Evolutionary conservation across 176 grass and related monocot species (phyloP).

Genomic region (Cenchrus purpureus): DNA sequence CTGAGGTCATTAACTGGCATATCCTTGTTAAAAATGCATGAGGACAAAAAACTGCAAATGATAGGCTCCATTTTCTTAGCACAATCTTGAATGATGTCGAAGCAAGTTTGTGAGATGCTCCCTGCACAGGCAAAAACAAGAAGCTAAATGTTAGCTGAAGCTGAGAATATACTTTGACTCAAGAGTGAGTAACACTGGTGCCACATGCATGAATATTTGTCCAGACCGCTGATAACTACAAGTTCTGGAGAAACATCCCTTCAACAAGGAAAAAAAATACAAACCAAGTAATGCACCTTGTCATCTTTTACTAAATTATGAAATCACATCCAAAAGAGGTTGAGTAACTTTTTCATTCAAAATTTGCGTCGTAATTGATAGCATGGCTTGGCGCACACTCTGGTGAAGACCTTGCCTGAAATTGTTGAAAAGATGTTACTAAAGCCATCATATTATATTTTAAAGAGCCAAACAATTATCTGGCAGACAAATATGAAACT

Average conservation of each 20-base stretch:
- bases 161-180: constrained; percentile 21
- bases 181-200: constrained; percentile 28
- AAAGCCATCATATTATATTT: constrained; percentile 7
- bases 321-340: constrained; percentile 76
- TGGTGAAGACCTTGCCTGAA: constrained; percentile 83
- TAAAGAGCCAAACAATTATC: constrained; percentile 6
- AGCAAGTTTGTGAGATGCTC: constrained; percentile 71
- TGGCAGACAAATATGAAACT: neutral
- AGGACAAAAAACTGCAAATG: constrained; percentile 64
- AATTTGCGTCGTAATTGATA: constrained; percentile 79
- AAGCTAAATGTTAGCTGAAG: constrained; percentile 39
- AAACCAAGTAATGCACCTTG: constrained; percentile 61
- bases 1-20: constrained; percentile 49
- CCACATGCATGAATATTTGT: constrained; percentile 5
- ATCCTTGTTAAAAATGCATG: constrained; percentile 66
- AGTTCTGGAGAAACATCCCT: constrained; percentile 31
- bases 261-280: constrained; percentile 11
- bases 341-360: constrained; percentile 86
- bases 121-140: constrained; percentile 62
- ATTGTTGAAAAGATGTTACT: constrained; percentile 16
- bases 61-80: constrained; percentile 66
- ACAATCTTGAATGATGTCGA: constrained; percentile 66
- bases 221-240: constrained; percentile 27
- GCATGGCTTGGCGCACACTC: constrained; percentile 73
- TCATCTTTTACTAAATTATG: constrained; percentile 83